Evolutionary conservation across 108 stramenopile species (phyloP).

Genomic region (Bacterosira constricta): DNA sequence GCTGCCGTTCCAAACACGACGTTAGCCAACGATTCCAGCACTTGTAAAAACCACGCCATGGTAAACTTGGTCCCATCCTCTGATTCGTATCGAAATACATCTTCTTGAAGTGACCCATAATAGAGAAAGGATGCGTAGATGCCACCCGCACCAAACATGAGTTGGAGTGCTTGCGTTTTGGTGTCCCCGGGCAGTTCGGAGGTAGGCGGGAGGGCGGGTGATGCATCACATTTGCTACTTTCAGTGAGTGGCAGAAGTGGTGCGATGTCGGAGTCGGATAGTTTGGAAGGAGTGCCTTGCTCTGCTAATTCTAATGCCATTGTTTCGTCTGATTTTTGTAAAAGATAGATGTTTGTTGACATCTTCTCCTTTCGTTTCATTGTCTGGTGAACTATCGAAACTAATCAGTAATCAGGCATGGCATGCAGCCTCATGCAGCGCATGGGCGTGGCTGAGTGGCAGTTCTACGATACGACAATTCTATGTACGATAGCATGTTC

Average conservation of each 20-base stretch:
- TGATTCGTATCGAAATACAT: slow-evolving; percentile 67
- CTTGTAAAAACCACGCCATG: slow-evolving; percentile 75
- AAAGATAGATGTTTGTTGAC: slow-evolving; percentile 11
- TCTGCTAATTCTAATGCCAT: background rate
- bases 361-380: no score
- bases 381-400: no score
- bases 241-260: background rate
- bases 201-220: background rate
- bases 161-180: slow-evolving; percentile 46
- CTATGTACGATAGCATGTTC: no score
- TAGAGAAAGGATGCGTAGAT: slow-evolving; percentile 84
- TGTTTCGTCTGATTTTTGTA: background rate
- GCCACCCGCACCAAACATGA: slow-evolving; percentile 70
- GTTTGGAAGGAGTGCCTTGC: background rate
- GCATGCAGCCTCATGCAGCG: no score
- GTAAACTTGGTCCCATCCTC: slow-evolving; percentile 69
- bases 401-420: no score
- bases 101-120: slow-evolving; percentile 89
- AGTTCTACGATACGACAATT: no score
- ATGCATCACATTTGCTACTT: background rate
- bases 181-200: background rate
- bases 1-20: slow-evolving; percentile 61
- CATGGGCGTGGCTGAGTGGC: no score
- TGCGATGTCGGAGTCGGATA: background rate
- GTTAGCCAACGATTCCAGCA: slow-evolving; percentile 70